These are phyloP conservation scores for Petunia secreta DNA, from an alignment of 257 asterid species.

Conservation along the genomic window DNA sequence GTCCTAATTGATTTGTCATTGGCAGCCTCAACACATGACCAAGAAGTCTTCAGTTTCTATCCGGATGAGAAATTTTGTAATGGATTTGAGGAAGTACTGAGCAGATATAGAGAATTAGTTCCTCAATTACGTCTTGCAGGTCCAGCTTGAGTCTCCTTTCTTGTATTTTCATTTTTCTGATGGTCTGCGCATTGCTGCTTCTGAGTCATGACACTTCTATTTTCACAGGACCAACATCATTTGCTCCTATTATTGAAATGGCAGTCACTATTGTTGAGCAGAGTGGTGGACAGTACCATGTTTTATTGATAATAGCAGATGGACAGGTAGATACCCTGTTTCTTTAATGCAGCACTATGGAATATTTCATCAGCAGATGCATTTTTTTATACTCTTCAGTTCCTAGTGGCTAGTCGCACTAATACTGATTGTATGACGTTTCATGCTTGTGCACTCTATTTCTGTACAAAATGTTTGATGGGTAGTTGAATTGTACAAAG, in stretches of 20 bases:
- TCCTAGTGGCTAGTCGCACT: background rate
- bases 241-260: conserved; percentile 88
- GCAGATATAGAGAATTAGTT: conserved; percentile 82
- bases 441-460: background rate
- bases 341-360: background rate
- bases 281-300: conserved; percentile 94
- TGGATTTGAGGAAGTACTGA: conserved; percentile 91
- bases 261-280: conserved; percentile 88
- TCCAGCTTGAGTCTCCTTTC: conserved; percentile 25
- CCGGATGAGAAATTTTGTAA: conserved; percentile 84
- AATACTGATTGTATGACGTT: background rate
- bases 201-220: background rate
- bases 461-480: background rate
- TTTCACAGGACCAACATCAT: conserved; percentile 85
- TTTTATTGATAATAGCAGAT: conserved; percentile 81
- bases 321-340: conserved; percentile 64
- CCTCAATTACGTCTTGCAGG: conserved; percentile 94
- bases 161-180: background rate
- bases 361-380: background rate
- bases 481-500: background rate
- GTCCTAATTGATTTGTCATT: conserved; percentile 33
- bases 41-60: conserved; percentile 84
- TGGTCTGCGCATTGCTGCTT: background rate
- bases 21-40: conserved; percentile 98
- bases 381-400: background rate